Evolutionary conservation across 2,329 filamentous ascomycete genomes (phyloP).

Genomic region (Hypoxylon sp.): DNA sequence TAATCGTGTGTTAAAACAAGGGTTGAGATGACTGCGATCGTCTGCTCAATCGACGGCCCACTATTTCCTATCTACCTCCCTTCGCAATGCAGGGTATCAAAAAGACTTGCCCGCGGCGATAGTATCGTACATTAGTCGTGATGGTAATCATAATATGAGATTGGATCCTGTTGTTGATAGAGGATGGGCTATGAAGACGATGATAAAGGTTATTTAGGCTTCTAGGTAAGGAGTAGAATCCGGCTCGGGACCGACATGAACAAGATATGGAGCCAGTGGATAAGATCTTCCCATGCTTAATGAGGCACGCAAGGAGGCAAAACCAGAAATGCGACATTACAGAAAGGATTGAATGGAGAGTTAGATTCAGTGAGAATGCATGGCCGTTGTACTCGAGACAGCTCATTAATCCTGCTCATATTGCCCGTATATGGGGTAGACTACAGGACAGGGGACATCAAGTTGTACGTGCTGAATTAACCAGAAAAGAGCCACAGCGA

Average conservation of each 20-base stretch:
- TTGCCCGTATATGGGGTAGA: not conserved
- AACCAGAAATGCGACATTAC: not conserved
- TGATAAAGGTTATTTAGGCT: not conserved
- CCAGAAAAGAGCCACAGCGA: not conserved
- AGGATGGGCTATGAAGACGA: not conserved
- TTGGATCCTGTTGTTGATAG: not conserved
- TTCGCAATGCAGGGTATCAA: not conserved
- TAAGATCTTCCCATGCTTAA: slow-evolving; percentile 4
- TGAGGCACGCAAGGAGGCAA: not conserved
- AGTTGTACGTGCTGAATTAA: not conserved
- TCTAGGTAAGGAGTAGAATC: not conserved
- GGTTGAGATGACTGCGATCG: not conserved
- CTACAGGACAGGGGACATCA: too few species aligned
- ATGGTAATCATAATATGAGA: not conserved
- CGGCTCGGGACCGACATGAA: not conserved
- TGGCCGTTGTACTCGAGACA: not conserved
- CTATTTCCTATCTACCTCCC: not conserved
- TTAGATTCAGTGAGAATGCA: not conserved
- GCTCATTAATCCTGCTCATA: not conserved
- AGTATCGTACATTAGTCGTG: not conserved
- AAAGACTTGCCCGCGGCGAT: not conserved
- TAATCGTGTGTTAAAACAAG: too few species aligned
- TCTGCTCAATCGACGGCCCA: not conserved
- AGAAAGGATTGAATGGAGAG: not conserved
- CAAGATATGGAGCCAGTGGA: not conserved